phyloP scores from a whole-genome alignment of 306 rosid genomes.

The Lathyrus aphaca region DNA sequence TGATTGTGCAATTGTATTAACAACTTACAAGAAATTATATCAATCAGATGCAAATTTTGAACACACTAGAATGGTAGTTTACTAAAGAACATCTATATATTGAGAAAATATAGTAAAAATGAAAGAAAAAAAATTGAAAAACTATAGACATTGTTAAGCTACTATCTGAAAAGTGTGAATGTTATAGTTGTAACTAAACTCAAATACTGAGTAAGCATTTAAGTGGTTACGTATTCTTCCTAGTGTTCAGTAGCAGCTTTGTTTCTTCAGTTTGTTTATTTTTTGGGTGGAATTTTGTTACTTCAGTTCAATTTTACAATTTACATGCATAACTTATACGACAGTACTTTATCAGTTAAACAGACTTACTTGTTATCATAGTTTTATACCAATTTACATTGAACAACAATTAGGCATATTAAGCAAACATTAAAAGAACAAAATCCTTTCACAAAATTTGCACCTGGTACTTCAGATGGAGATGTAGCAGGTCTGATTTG shows the following conservation, averaged over 20 bases:
- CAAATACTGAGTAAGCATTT: slow-evolving; percentile 1
- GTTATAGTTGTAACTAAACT: slow-evolving; percentile 17
- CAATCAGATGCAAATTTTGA: slow-evolving; percentile 8
- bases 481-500: slow-evolving; percentile 52
- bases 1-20: slow-evolving; percentile 7
- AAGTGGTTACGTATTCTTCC: slow-evolving; percentile 18
- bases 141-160: background rate
- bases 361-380: no score
- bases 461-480: slow-evolving; percentile 62
- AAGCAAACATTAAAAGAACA: slow-evolving; percentile 13
- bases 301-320: background rate
- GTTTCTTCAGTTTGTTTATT: background rate
- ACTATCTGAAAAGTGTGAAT: slow-evolving; percentile 1
- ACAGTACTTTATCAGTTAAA: background rate
- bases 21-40: slow-evolving; percentile 13
- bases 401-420: background rate
- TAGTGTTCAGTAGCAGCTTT: background rate
- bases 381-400: no score
- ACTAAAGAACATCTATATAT: background rate
- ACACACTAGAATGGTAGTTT: slow-evolving; percentile 11
- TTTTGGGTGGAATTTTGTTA: background rate
- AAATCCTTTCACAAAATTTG: slow-evolving; percentile 15
- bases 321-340: slow-evolving; percentile 11
- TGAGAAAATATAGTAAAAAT: slow-evolving; percentile 4
- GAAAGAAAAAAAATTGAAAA: background rate